Evolutionary conservation across 371 early-diverging fungal genomes (phyloP).

Genomic region (Mortierella sp.): DNA sequence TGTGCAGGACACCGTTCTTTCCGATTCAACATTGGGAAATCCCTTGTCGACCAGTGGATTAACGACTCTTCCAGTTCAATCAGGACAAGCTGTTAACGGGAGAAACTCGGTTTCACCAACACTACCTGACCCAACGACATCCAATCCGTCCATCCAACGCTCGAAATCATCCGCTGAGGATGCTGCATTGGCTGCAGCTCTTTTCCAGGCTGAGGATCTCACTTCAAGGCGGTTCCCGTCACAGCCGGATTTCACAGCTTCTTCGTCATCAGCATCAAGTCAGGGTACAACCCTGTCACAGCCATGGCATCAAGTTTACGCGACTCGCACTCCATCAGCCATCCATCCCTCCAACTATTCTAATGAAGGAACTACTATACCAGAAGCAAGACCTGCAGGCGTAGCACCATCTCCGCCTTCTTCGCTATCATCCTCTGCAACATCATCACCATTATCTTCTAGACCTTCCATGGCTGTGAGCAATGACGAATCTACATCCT

Average conservation of each 20-base stretch:
- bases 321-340: neutral
- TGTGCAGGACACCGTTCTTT: no score
- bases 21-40: no score
- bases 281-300: neutral
- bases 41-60: no score
- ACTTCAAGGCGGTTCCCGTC: conserved; percentile 1
- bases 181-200: conserved; percentile 26
- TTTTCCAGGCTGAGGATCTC: conserved; percentile 28
- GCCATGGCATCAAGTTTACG: neutral
- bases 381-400: neutral
- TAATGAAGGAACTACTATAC: neutral
- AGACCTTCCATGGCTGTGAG: neutral
- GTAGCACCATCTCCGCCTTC: neutral
- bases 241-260: neutral
- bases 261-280: neutral
- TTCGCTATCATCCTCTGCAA: neutral
- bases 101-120: no score
- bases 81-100: no score
- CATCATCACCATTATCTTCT: neutral
- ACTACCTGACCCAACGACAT: no score
- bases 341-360: neutral
- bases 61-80: no score
- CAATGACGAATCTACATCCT: conserved; percentile 6
- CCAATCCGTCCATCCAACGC: neutral
- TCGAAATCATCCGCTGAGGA: conserved; percentile 7